phyloP scores from a whole-genome alignment of 1,139 yeast species.

The Kluyveromyces sp. region DNA sequence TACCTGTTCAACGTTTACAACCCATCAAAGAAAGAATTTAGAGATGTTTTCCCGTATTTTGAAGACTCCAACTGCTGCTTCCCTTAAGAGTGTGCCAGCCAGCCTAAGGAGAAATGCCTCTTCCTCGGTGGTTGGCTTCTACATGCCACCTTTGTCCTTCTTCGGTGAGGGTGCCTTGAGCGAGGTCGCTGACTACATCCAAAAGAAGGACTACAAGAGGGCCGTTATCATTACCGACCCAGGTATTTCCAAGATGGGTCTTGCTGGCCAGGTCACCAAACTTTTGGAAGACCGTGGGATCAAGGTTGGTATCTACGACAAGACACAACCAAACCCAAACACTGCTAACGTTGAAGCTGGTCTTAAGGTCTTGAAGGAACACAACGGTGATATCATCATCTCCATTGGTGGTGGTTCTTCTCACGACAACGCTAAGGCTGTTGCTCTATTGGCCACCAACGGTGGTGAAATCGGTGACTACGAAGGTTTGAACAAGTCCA shows the following conservation, averaged over 20 bases:
- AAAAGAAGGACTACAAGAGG: conserved; percentile 14
- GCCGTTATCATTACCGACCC: conserved; percentile 20
- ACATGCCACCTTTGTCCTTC: conserved; percentile 18
- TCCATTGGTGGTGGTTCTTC: conserved; percentile 23
- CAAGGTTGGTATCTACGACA: conserved; percentile 16
- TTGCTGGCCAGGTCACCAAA: conserved; percentile 15
- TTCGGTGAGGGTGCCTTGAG: conserved; percentile 21
- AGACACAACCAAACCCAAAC: conserved; percentile 21
- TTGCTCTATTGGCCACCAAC: conserved; percentile 20
- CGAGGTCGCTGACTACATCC: conserved; percentile 16
- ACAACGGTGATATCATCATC: conserved; percentile 16
- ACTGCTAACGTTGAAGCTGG: conserved; percentile 16
- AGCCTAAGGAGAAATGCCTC: neutral
- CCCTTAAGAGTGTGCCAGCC: neutral
- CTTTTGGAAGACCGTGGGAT: conserved; percentile 14
- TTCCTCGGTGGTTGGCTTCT: conserved; percentile 17
- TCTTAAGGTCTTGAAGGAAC: conserved; percentile 14
- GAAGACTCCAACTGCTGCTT: neutral
- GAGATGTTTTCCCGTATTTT: neutral
- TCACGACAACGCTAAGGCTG: conserved; percentile 21
- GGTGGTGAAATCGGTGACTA: conserved; percentile 20
- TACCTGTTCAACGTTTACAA: neutral
- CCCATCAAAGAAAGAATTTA: neutral
- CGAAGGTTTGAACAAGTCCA: conserved; percentile 20
- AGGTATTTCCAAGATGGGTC: conserved; percentile 20